Percentiles rank a stretch among this genome's conserved stretches.
These are phyloP conservation scores for Pseudozyma flocculosa DNA, from an alignment of 1,284 basidiomycete genomes.

Conservation along the genomic window DNA sequence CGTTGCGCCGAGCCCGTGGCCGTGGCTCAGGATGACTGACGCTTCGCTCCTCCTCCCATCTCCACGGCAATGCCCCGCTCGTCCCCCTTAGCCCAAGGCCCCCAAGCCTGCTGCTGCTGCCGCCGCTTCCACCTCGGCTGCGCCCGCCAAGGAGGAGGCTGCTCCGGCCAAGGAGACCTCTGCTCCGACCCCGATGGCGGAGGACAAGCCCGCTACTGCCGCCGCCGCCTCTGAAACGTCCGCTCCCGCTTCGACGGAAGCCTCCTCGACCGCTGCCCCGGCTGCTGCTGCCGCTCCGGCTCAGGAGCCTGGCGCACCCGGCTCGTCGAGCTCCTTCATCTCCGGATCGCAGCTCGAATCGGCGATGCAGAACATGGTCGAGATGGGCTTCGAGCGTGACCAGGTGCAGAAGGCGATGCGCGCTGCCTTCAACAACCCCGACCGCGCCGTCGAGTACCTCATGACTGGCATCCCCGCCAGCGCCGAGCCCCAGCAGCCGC, in stretches of 20 bases:
- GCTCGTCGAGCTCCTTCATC: conserved; percentile 4
- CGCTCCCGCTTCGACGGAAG: conserved; percentile 59
- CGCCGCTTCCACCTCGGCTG: conserved; percentile 1
- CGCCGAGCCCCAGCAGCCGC: conserved; percentile 14
- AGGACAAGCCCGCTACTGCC: conserved; percentile 54
- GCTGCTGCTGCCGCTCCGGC: conserved; percentile 17
- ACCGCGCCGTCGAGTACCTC: conserved; percentile 95
- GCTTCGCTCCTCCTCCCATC: not conserved
- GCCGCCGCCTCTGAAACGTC: conserved; percentile 48
- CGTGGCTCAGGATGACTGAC: no score
- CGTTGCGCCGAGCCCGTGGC: no score
- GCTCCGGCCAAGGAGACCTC: conserved; percentile 33
- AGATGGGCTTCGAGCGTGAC: conserved; percentile 89
- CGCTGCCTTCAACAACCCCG: conserved; percentile 96
- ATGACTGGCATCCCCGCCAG: conserved; percentile 66
- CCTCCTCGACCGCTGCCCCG: no score
- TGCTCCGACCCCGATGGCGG: conserved; percentile 6
- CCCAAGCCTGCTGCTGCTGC: conserved; percentile 23
- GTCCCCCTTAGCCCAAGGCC: conserved; percentile 35
- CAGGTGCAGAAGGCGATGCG: conserved; percentile 81
- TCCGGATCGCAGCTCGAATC: conserved; percentile 48
- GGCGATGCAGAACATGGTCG: conserved; percentile 63
- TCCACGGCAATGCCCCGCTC: not conserved
- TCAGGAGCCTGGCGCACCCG: not conserved
- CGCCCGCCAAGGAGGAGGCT: conserved; percentile 30